Percentiles rank a stretch among this genome's conserved stretches.
phyloP scores from a whole-genome alignment of 345 rosid genomes.

The Euphorbia peplus region DNA sequence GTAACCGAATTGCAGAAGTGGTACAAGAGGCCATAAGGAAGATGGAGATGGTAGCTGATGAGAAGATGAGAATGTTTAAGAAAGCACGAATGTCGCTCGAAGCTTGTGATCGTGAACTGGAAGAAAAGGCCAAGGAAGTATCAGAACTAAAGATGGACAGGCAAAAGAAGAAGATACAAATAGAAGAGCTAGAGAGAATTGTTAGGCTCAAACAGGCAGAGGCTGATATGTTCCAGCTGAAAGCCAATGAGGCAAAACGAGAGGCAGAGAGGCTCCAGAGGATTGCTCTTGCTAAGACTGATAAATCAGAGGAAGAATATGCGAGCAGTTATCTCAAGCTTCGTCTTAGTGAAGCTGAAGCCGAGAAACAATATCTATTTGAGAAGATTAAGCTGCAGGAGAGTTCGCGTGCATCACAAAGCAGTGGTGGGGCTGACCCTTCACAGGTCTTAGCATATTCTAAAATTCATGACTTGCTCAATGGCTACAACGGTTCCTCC shows the following conservation, averaged over 20 bases:
- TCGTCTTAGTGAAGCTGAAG: slow-evolving; percentile 94
- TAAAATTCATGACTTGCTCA: slow-evolving; percentile 59
- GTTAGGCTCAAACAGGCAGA: slow-evolving; percentile 94
- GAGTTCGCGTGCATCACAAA: slow-evolving; percentile 55
- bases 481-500: slow-evolving; percentile 46
- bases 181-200: slow-evolving; percentile 89
- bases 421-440: slow-evolving; percentile 58
- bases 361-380: slow-evolving; percentile 89
- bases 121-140: slow-evolving; percentile 87
- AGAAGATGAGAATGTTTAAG: slow-evolving; percentile 88
- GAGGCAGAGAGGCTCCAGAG: slow-evolving; percentile 91
- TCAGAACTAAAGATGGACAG: slow-evolving; percentile 71
- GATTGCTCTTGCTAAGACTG: slow-evolving; percentile 82
- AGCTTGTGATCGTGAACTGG: slow-evolving; percentile 81
- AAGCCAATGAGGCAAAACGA: slow-evolving; percentile 88
- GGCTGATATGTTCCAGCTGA: slow-evolving; percentile 96
- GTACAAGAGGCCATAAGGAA: slow-evolving; percentile 91
- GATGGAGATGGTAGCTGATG: slow-evolving; percentile 98
- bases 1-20: slow-evolving; percentile 91
- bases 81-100: slow-evolving; percentile 77
- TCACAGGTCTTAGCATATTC: slow-evolving; percentile 63
- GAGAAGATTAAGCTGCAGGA: slow-evolving; percentile 93
- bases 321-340: slow-evolving; percentile 81
- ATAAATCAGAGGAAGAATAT: slow-evolving; percentile 92
- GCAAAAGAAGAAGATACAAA: slow-evolving; percentile 73